Base-by-base conservation (phyloP, 106 monocot genomes). In the Apostasia ramifera region DNA sequence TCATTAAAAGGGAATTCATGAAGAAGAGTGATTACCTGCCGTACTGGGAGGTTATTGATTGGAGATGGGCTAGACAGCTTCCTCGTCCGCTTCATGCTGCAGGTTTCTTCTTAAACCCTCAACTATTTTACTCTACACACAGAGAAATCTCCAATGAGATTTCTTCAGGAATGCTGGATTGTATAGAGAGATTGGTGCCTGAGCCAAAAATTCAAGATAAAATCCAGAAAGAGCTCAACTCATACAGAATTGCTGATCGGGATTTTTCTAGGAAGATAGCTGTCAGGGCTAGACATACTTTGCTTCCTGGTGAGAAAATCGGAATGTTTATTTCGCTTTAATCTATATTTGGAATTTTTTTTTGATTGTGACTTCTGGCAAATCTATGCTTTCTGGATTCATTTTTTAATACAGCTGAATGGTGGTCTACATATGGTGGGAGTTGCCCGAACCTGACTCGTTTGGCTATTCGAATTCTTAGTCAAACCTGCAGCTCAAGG, bases 381-480 rank as follows among this genome's bases (percentile, higher is more conserved):
- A 40, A 13, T 52, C 44, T 41, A 53, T 69, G 40, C 15, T 44
- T 55, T 13, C 6, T 55, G 42, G 13, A 43, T 69, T 44, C 14
- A 43, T 57, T 70, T 70, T 44, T 12, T 47, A 0, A 14, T 26
- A 56, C 55, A 98, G 98, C 87, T 69, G 93, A 98, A 78, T 98
- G 98, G 98, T 98, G 98, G 98, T 85, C 90, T 38, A 98, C 90
- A 14, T 93, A 98, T 81, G 98, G 98, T 63, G 85, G 83, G 3
- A 87, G 71, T 57, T 98, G 98, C 67, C 98, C 90, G 44, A 90
- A 93, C 72, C 59, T 98, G 75, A 81, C 79, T 54, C 83, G 90
- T 2, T 60, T 98, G 12, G 93, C 98, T 37, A 77, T 90, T 45
- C 84, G 89, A 26, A 85, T 98, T 59, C 93, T 98, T 50, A 93